phyloP scores from a whole-genome alignment of 805 yeast genomes.

The Suhomyces tanzawaensis region DNA sequence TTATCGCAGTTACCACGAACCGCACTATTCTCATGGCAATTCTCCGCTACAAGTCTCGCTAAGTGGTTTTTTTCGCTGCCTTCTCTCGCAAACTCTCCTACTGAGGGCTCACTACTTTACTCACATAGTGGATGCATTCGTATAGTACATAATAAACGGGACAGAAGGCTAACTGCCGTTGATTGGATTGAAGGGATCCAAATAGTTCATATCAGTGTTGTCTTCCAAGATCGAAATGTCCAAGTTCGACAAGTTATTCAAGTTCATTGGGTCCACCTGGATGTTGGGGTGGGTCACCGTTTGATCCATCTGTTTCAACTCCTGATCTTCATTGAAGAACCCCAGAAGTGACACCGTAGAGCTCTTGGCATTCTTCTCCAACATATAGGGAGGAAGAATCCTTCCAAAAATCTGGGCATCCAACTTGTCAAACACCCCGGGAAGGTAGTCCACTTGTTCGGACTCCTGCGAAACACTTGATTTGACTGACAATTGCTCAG shows the following conservation, averaged over 20 bases:
- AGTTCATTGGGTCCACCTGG: background rate
- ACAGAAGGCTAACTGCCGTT: too few species aligned
- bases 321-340: background rate
- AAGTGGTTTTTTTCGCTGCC: too few species aligned
- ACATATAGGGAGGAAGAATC: slow-evolving; percentile 82
- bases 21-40: too few species aligned
- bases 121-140: too few species aligned
- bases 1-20: too few species aligned
- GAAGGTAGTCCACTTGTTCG: slow-evolving; percentile 47
- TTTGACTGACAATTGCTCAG: background rate
- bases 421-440: slow-evolving; percentile 81
- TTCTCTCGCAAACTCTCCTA: too few species aligned
- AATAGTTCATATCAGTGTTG: slow-evolving; percentile 19
- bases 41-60: too few species aligned
- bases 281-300: too few species aligned
- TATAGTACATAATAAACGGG: too few species aligned
- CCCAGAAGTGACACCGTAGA: background rate
- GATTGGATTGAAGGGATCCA: slow-evolving; percentile 22
- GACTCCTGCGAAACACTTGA: background rate
- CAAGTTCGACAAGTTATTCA: slow-evolving; percentile 4
- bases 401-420: slow-evolving; percentile 85
- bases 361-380: slow-evolving; percentile 27
- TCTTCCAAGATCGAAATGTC: slow-evolving; percentile 19
- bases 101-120: too few species aligned
- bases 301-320: background rate